Percentiles rank a stretch among this genome's conserved stretches.
Conservation (phyloP, 352 stramenopile species). For the Globisporangium nodosum region DNA sequence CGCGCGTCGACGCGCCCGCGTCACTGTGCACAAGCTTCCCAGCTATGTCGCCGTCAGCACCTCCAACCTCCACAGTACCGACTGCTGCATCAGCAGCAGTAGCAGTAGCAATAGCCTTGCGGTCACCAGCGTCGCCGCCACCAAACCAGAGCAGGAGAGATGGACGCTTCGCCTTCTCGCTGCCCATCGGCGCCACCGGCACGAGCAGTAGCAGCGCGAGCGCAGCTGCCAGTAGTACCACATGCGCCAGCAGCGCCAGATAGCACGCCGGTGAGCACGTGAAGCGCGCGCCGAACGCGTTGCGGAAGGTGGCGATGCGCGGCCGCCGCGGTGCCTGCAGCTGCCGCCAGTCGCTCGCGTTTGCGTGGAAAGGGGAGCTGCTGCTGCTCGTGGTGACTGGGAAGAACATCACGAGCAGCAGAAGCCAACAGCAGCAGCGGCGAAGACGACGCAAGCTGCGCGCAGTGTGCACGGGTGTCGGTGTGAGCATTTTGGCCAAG, state of each 20-base stretch:
- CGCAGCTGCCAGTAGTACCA: slow-evolving; percentile 2
- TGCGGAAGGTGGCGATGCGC: slow-evolving; percentile 39
- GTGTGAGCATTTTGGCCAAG: too few relatives aligned
- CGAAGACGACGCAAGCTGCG: too few relatives aligned
- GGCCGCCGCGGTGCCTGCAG: neutral
- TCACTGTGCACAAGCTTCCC: neutral
- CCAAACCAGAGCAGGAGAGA: slow-evolving; percentile 33
- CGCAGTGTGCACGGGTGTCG: too few relatives aligned
- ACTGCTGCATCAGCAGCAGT: neutral
- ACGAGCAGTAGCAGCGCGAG: slow-evolving; percentile 32
- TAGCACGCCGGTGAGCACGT: slow-evolving; percentile 38
- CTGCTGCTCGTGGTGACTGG: too few relatives aligned
- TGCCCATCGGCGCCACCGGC: slow-evolving; percentile 15
- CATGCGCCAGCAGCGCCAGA: slow-evolving; percentile 30
- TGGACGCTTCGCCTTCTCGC: neutral
- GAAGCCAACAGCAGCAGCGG: too few relatives aligned
- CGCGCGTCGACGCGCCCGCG: neutral
- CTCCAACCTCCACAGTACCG: neutral
- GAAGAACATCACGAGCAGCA: too few relatives aligned
- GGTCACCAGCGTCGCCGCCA: slow-evolving; percentile 2
- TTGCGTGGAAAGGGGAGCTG: too few relatives aligned
- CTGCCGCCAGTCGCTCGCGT: too few relatives aligned
- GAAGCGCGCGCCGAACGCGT: slow-evolving; percentile 56
- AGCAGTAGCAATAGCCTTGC: neutral
- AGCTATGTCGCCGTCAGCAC: neutral